Evolutionary conservation across 305 asterid species (phyloP).

Genomic region (Rubia peregrina): DNA sequence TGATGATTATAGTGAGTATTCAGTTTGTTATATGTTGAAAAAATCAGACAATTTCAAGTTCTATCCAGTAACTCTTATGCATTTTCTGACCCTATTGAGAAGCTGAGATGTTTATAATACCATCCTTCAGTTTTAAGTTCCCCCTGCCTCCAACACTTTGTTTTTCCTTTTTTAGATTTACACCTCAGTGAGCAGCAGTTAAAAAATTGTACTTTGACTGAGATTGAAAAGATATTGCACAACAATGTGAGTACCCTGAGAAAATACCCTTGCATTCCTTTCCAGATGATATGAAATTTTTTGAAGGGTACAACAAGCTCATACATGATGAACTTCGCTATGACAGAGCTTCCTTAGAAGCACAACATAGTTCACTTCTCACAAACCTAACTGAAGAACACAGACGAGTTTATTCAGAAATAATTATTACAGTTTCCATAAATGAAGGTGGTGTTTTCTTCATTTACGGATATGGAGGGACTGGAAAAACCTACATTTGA

Average conservation of each 20-base stretch:
- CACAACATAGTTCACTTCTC: not conserved
- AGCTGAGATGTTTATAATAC: too few relatives aligned
- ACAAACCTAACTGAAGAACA: not conserved
- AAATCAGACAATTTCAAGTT: too few relatives aligned
- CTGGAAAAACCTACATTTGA: conserved; percentile 2
- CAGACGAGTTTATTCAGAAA: not conserved
- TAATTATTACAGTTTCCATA: not conserved
- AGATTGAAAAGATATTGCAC: not conserved
- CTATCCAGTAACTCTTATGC: too few relatives aligned
- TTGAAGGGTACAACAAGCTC: not conserved
- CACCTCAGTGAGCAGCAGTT: not conserved
- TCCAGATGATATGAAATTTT: not conserved
- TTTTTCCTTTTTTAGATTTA: too few relatives aligned
- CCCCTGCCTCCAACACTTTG: too few relatives aligned
- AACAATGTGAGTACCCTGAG: not conserved
- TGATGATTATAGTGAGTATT: too few relatives aligned
- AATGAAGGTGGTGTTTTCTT: not conserved
- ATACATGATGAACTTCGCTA: not conserved
- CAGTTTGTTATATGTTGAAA: too few relatives aligned
- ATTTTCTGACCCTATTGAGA: too few relatives aligned
- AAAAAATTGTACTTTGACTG: not conserved
- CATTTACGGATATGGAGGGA: not conserved
- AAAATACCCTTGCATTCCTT: not conserved
- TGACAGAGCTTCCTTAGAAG: not conserved
- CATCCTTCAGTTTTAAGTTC: too few relatives aligned